Base-by-base conservation (phyloP, 805 yeast genomes). In the Ogataea degrootiae region DNA sequence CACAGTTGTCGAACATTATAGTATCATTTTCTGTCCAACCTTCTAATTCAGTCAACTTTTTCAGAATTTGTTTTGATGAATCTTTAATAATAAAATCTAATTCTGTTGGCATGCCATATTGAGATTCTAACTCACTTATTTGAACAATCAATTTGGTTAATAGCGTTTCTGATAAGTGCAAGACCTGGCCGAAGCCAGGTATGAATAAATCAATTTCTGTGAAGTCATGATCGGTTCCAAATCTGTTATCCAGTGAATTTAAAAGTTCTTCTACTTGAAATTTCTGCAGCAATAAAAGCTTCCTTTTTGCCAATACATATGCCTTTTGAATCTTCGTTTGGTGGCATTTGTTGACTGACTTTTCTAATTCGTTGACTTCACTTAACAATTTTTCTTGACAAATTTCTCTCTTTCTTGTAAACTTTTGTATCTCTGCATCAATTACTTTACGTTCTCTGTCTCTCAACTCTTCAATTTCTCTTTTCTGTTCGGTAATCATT, bases 401-500 rank as follows among this genome's bases (percentile, higher is more conserved):
- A 43, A 69, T 68, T 21, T 69, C 73, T 39, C 72, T 62, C 16
- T 65, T 61, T 6, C 61, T 46, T 17, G 63, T 68, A 37, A 62
- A 70, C 39, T 66, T 68, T 4, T 62, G 58, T 4, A 75, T 37
- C 1, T 72, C 68, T 22, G 63, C 58, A 14, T 73, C 68, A 3
- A 80, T 65, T 46, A 72, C 65, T 19, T 63, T 56, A 5, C 65
- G 54, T 58, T 83, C 87, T 44, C 89, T 71, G 0, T 62, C 61
- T 53, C 87, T 69, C 44, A 89, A 70, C 50, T 81, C 85, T 44
- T 79, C 86, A 48, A 88, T 87, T 61, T 84, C 90, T 47, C 73
- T 76, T 54, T 80, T 80, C 59, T 87, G 96, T 58, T 86, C 90
- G 2, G 90, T 80, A 35, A 89, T 89, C 85, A 86, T 85, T 65